These are phyloP conservation scores for Ogataea parapolymorpha DNA, from an alignment of 805 yeast species.

Conservation along the genomic window DNA sequence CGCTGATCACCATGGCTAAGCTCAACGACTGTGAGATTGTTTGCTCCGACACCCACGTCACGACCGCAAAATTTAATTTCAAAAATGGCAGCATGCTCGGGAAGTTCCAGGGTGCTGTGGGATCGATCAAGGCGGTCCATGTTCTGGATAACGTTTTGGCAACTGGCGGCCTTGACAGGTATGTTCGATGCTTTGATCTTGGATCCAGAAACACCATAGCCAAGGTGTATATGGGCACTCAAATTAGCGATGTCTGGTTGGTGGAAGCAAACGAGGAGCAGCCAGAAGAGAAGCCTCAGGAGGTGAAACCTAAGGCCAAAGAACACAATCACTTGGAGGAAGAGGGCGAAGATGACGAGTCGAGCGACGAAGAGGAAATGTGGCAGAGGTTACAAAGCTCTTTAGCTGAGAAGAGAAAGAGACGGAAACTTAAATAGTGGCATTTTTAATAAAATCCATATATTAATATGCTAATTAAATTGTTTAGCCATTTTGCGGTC, in stretches of 20 bases:
- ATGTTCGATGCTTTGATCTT: constrained; percentile 71
- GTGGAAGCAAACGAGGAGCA: constrained; percentile 44
- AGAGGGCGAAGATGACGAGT: constrained; percentile 33
- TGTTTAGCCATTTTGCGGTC: constrained; percentile 46
- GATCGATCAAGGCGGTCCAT: constrained; percentile 53
- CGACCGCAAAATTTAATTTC: constrained; percentile 55
- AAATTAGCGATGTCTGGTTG: constrained; percentile 51
- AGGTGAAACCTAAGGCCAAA: constrained; percentile 35
- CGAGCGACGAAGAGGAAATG: constrained; percentile 33
- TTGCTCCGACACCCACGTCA: constrained; percentile 69
- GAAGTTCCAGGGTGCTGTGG: constrained; percentile 73
- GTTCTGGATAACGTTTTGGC: constrained; percentile 45
- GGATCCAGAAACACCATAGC: constrained; percentile 56
- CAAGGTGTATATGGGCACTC: constrained; percentile 75
- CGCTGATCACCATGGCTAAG: constrained; percentile 43
- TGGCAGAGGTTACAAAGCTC: constrained; percentile 30
- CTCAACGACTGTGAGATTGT: constrained; percentile 46
- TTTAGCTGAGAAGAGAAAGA: constrained; percentile 28
- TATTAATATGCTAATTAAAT: constrained; percentile 4
- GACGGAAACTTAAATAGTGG: constrained; percentile 21
- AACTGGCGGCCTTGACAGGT: constrained; percentile 86
- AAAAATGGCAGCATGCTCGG: constrained; percentile 56
- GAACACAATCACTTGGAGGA: constrained; percentile 22
- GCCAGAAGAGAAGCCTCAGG: constrained; percentile 16
- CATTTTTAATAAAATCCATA: constrained; percentile 1